These are phyloP conservation scores for Suillus luteus DNA, from an alignment of 768 basidiomycete genomes.

Conservation along the genomic window DNA sequence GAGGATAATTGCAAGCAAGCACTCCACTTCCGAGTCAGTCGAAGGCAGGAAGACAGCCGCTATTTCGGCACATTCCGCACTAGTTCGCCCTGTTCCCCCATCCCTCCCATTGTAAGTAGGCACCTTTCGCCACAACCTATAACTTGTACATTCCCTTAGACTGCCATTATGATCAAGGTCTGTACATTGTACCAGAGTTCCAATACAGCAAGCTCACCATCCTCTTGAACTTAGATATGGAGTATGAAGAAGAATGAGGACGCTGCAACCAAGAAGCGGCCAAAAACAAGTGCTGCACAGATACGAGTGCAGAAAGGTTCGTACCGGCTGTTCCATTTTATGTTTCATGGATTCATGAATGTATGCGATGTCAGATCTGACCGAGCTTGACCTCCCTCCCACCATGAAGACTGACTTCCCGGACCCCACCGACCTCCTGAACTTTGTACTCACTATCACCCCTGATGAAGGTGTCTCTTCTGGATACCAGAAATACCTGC, in stretches of 20 bases:
- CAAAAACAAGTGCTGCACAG: constrained; percentile 97
- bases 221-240: constrained; percentile 72
- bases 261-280: constrained; percentile 95
- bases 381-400: constrained; percentile 91
- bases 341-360: constrained; percentile 10
- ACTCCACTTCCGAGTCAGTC: not conserved
- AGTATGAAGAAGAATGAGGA: constrained; percentile 99
- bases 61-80: constrained; percentile 34
- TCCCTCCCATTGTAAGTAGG: constrained; percentile 10
- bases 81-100: constrained; percentile 19
- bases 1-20: not conserved
- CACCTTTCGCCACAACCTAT: constrained; percentile 20
- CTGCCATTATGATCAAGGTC: constrained; percentile 47
- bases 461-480: constrained; percentile 86
- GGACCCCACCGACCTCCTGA: constrained; percentile 91
- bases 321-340: not conserved
- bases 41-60: not conserved
- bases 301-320: constrained; percentile 99
- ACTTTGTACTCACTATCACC: constrained; percentile 92
- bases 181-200: constrained; percentile 3
- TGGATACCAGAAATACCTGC: not conserved
- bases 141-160: constrained; percentile 12
- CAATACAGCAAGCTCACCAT: constrained; percentile 13
- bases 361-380: constrained; percentile 64
- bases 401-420: constrained; percentile 97